phyloP scores from a whole-genome alignment of 805 yeast species.

The Wickerhamomyces chambardii region DNA sequence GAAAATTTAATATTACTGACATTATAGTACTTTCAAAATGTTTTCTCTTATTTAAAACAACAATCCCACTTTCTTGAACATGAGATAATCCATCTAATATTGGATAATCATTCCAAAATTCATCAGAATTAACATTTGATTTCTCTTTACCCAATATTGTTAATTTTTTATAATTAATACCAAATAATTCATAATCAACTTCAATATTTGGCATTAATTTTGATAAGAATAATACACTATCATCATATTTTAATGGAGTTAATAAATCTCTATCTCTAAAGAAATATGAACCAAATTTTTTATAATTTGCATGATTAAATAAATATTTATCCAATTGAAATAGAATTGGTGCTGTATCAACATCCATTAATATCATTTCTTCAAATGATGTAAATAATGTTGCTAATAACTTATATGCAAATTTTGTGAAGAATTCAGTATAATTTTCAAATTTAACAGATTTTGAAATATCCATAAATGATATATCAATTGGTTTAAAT shows the following conservation, averaged over 20 bases:
- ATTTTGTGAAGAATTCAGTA: slow-evolving; percentile 20
- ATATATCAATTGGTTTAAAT: slow-evolving; percentile 15
- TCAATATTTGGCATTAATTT: slow-evolving; percentile 26
- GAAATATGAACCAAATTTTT: slow-evolving; percentile 25
- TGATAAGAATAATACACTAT: slow-evolving; percentile 23
- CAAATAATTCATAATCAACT: slow-evolving; percentile 18
- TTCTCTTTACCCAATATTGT: neutral
- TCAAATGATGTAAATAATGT: slow-evolving; percentile 42
- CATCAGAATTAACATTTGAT: neutral
- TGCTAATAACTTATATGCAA: slow-evolving; percentile 37
- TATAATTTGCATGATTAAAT: slow-evolving; percentile 22
- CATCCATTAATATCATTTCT: slow-evolving; percentile 40
- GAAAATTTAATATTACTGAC: slow-evolving; percentile 9
- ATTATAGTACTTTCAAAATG: slow-evolving; percentile 11
- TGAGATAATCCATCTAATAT: slow-evolving; percentile 1
- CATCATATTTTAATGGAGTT: slow-evolving; percentile 6
- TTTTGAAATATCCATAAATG: slow-evolving; percentile 14
- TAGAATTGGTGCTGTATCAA: slow-evolving; percentile 37
- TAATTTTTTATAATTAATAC: slow-evolving; percentile 15
- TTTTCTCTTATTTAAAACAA: slow-evolving; percentile 12
- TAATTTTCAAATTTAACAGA: neutral
- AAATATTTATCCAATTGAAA: slow-evolving; percentile 23
- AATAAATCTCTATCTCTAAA: slow-evolving; percentile 26
- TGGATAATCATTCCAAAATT: neutral
- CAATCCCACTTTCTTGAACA: slow-evolving; percentile 20